Evolutionary conservation across 495 filamentous ascomycete genomes (phyloP).

Genomic region (Hyaloscypha finlandica): DNA sequence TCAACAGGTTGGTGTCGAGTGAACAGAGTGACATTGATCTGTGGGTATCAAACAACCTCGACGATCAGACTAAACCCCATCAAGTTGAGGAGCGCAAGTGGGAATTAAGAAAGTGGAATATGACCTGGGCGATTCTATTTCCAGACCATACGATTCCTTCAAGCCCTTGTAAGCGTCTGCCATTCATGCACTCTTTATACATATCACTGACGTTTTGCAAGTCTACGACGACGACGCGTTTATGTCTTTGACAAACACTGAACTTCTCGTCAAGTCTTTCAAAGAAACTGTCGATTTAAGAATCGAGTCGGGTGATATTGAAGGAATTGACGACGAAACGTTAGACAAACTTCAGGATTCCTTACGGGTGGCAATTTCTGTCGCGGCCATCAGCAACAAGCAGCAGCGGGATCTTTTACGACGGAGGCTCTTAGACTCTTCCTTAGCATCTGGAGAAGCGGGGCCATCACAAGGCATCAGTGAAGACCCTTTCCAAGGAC

Average conservation of each 20-base stretch:
- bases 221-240: not conserved
- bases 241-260: not conserved
- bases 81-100: not conserved
- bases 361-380: not conserved
- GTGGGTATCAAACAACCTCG: not conserved
- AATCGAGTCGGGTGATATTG: not conserved
- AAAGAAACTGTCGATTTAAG: not conserved
- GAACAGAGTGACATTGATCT: not conserved
- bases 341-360: not conserved
- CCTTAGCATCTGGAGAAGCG: too few relatives aligned
- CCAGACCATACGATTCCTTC: not conserved
- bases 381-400: too few relatives aligned
- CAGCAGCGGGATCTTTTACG: too few relatives aligned
- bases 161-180: not conserved
- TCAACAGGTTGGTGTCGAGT: not conserved
- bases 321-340: not conserved
- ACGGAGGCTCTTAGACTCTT: too few relatives aligned
- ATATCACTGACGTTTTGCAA: not conserved
- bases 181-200: not conserved
- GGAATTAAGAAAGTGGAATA: not conserved
- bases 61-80: not conserved
- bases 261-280: not conserved
- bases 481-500: too few relatives aligned
- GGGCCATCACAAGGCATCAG: too few relatives aligned
- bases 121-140: not conserved